Base-by-base conservation (phyloP, 495 filamentous ascomycete genomes). In the Neurospora africana region DNA sequence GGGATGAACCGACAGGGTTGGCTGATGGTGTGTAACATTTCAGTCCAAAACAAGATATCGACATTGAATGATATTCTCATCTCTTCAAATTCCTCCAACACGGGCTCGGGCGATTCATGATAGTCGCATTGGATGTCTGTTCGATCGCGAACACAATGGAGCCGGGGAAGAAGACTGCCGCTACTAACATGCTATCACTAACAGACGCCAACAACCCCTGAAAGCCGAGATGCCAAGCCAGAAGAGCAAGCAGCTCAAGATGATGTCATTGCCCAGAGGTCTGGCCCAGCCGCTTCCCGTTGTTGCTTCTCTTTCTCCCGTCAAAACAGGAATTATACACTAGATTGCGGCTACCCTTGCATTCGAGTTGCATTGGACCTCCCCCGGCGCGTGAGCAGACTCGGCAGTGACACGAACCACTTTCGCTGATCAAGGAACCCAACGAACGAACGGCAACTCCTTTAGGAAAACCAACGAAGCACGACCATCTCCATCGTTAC, bases 201-300 rank as follows among this genome's bases (percentile, higher is more conserved):
- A 65, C 61, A 74, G n/a, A n/a, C 35, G 5, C 43, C 69, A 40
- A 67, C 69, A 40, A 67, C 40, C n/a, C 40, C 33, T 69, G 68
- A 68, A 47, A 70, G 33, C 36, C 73, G 36, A 23, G 41, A 21
- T 9, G 53, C 53, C 53, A 61, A 61, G 53, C 53, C 6, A 8
- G 53, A 61, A 33, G 47, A 58, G 44, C 44, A 53, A 43, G 58
- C 65, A 68, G 72, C 37, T 11, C 40, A 70, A 21, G 41, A 70
- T 17, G 44, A 73, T 3, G 23, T 47, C 35, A n/a, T 37, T 44
- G 44, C 36, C 44, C 39, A 69, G 43, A 67, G 70, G 44, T 19
- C 23, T 30, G 53, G 53, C 23, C 41, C 47, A 27, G 44, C 44
- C 44, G 11, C n/a, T 58, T 58, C 4, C 47, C 44, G 44, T 3